Evolutionary conservation across 2,329 filamentous ascomycete species (phyloP).

Genomic region (Cercospora canescens): DNA sequence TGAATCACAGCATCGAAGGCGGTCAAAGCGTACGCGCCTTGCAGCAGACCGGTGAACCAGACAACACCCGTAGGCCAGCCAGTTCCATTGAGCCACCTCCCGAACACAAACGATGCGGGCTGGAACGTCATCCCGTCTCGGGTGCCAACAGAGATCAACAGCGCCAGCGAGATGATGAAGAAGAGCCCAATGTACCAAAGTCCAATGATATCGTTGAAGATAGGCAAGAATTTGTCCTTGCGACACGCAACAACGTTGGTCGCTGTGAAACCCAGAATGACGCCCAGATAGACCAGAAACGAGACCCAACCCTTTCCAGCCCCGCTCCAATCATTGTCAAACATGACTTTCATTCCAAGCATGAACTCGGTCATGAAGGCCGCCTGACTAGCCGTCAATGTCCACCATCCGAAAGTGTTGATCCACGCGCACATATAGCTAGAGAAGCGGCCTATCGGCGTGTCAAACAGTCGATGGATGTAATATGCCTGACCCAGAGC

Average conservation of each 20-base stretch:
- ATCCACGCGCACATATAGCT: conserved; percentile 63
- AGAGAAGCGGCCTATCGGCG: conserved; percentile 47
- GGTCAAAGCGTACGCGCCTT: conserved; percentile 58
- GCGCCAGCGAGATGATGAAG: conserved; percentile 52
- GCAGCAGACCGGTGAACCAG: conserved; percentile 60
- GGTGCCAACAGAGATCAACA: conserved; percentile 55
- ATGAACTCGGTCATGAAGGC: conserved; percentile 61
- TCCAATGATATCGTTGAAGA: conserved; percentile 59
- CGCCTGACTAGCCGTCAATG: conserved; percentile 55
- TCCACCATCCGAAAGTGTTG: conserved; percentile 62
- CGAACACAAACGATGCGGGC: conserved; percentile 54
- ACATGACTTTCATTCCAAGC: conserved; percentile 58
- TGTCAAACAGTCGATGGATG: conserved; percentile 48
- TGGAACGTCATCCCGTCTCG: conserved; percentile 49
- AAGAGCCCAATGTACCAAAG: conserved; percentile 55
- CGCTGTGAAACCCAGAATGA: conserved; percentile 50
- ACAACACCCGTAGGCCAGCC: conserved; percentile 58
- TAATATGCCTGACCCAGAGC: conserved; percentile 62
- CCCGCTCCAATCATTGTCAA: conserved; percentile 50
- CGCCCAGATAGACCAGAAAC: conserved; percentile 57
- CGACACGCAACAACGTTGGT: conserved; percentile 57
- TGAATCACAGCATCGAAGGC: conserved; percentile 62
- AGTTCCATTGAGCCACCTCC: conserved; percentile 51
- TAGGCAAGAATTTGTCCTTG: conserved; percentile 48
- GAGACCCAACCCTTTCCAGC: conserved; percentile 52